Base-by-base conservation (phyloP, 2,329 filamentous ascomycete species). In the Teratosphaeria zuluensis region DNA sequence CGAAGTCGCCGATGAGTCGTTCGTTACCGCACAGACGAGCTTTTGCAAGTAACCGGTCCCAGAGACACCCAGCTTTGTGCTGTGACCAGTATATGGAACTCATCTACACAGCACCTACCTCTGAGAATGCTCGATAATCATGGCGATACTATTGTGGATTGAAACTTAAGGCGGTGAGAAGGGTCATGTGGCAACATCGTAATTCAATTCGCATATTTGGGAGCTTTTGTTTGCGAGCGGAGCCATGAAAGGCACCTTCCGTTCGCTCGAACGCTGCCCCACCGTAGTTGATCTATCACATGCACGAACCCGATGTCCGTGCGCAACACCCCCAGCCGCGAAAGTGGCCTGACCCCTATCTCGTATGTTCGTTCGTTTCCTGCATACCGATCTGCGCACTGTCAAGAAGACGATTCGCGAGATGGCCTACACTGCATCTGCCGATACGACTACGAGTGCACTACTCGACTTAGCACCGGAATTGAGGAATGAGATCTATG, bases 401-500 rank as follows among this genome's bases (percentile, higher is more conserved):
- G 24, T 28, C 24, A 28, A 28, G 24, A 28, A 28, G 24, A 28
- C 24, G 2, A 28, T 28, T 2, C 24, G 24, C 4, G 2, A 28
- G 4, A 21, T n/a, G 42, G 9, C 3, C 2, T 21, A 16, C 24
- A 28, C 24, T 28, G 2, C 24, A 2, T n/a, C 42, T 8, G n/a
- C 42, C 4, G 16, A 21, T 1, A 5, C n/a, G 42, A 19, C 42
- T 8, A n/a, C 2, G 11, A 38, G 54, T 16, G 11, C 24, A 14
- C 19, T 56, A 9, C 38, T 24, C 12, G 21, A 6, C 6, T 8
- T 56, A 19, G 14, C 58, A 53, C 38, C 55, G 33, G 42, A 55
- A 33, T 21, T 53, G 48, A 51, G 56, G 31, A 57, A 57, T 51
- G 35, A 16, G 48, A 57, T 53, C 19, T 54, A 54, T 4, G 42